These are phyloP conservation scores for Thelonectria blattea DNA, from an alignment of 2,329 filamentous ascomycete species.

Conservation along the genomic window DNA sequence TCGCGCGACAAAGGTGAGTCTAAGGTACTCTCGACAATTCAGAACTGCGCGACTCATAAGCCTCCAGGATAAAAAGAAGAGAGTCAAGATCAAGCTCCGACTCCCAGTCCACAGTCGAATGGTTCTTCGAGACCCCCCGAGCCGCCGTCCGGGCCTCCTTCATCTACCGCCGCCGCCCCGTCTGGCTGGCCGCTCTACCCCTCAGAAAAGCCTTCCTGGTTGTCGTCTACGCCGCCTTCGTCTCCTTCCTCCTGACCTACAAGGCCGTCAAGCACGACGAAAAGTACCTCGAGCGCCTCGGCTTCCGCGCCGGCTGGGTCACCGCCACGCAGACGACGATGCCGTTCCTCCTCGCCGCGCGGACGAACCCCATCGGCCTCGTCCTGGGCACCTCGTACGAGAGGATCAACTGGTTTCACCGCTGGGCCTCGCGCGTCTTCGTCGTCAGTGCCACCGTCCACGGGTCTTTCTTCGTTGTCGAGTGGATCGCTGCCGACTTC, in stretches of 20 bases:
- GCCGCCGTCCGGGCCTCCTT: constrained; percentile 12
- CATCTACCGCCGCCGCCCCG: constrained; percentile 20
- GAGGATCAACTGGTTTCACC: constrained; percentile 36
- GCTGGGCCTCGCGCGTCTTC: constrained; percentile 34
- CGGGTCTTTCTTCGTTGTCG: constrained; percentile 32
- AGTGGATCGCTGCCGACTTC: constrained; percentile 35
- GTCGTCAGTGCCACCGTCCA: constrained; percentile 36
- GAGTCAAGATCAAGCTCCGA: constrained; percentile 23
- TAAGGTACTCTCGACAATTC: not conserved
- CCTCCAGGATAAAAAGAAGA: constrained; percentile 26
- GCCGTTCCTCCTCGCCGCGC: constrained; percentile 33
- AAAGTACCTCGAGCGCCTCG: constrained; percentile 36
- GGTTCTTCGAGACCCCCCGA: constrained; percentile 23
- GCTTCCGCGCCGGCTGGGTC: constrained; percentile 37
- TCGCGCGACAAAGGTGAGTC: constrained; percentile 35
- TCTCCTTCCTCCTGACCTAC: constrained; percentile 32
- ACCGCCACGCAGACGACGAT: constrained; percentile 33
- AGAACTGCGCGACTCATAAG: not conserved
- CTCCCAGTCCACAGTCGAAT: constrained; percentile 26
- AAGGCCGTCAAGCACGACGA: constrained; percentile 38
- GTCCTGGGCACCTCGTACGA: constrained; percentile 36
- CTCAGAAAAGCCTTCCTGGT: constrained; percentile 26
- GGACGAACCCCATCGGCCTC: constrained; percentile 34
- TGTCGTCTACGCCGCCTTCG: constrained; percentile 27
- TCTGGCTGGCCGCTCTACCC: constrained; percentile 25